Percentiles rank a stretch among this genome's conserved stretches.
phyloP scores from a whole-genome alignment of 2,329 filamentous ascomycete species.

The Madurella fahalii region DNA sequence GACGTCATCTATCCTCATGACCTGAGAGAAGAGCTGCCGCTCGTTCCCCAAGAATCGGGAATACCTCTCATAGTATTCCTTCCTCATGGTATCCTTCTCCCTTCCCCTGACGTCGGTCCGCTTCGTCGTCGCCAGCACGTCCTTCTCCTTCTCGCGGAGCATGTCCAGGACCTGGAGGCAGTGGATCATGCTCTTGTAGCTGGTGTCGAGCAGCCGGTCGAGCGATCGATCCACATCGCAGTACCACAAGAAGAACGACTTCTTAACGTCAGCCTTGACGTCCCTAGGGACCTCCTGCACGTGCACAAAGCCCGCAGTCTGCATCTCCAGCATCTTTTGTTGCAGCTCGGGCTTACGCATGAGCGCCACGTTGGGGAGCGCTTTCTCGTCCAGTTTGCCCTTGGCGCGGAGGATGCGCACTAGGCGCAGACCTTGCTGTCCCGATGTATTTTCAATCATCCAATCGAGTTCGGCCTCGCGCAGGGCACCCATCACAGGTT shows the following conservation, averaged over 20 bases:
- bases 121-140: constrained; percentile 75
- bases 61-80: constrained; percentile 65
- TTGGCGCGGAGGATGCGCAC: constrained; percentile 79
- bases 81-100: constrained; percentile 74
- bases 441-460: constrained; percentile 73
- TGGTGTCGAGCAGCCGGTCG: constrained; percentile 68
- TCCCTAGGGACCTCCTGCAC: constrained; percentile 93
- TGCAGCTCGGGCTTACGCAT: constrained; percentile 84
- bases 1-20: constrained; percentile 77
- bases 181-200: constrained; percentile 86
- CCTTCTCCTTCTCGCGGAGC: constrained; percentile 67
- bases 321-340: constrained; percentile 77
- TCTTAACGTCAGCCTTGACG: constrained; percentile 69
- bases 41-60: constrained; percentile 58
- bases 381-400: constrained; percentile 93
- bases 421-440: constrained; percentile 73
- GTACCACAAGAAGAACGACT: constrained; percentile 89
- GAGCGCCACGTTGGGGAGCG: constrained; percentile 72
- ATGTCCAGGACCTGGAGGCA: constrained; percentile 75
- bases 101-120: constrained; percentile 81
- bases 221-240: constrained; percentile 74
- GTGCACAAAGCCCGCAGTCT: constrained; percentile 80
- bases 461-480: constrained; percentile 77
- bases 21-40: constrained; percentile 71
- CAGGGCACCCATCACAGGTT: constrained; percentile 64